Base-by-base conservation (phyloP, 768 basidiomycete genomes). In the Cubamyces sp. region DNA sequence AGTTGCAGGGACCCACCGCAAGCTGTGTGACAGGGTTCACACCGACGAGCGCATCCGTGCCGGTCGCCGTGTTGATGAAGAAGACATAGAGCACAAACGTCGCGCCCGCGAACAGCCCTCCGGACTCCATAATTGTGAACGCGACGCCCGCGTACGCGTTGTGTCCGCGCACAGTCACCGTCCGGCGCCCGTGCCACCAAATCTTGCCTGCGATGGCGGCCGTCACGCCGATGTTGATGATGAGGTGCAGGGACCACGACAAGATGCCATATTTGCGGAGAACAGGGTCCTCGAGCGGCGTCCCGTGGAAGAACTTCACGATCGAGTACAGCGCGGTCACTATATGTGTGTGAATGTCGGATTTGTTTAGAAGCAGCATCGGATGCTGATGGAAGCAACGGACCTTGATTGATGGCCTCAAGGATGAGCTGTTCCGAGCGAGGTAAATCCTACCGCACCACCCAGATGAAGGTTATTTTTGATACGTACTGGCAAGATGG, bases 71-170 rank as follows among this genome's bases (percentile, higher is more conserved):
- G 45, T 57, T 34, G 45, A 57, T 46, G 43, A 42, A 57, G 39
- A 57, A 45, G 19, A 42, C 43, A 26, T n/a, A 46, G 34, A 57
- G 45, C n/a, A 57, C 47, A 30, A 57, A 26, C 21, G 55, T 57
- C 45, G 43, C 55, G 43, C 45, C 41, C 47, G 53, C 53, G 47
- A 51, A 59, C 14, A 59, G 47, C 14, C 25, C 57, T 8, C 57
- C 57, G 12, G 57, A 59, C 57, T 59, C 57, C 30, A 59, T 19
- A 19, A 59, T 43, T 25, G 50, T 59, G 48, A 51, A 51, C 39
- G 47, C 50, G 41, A 51, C 21, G 19, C 48, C 49, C 28, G 39
- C 21, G 26, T 59, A 59, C 23, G 48, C 48, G 39, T 59, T 59
- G 39, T 59, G 57, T 30, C 42, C 48, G 23, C 39, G 57, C 26